Conservation (phyloP, 306 rosid genomes). For the Castanospermum australe region DNA sequence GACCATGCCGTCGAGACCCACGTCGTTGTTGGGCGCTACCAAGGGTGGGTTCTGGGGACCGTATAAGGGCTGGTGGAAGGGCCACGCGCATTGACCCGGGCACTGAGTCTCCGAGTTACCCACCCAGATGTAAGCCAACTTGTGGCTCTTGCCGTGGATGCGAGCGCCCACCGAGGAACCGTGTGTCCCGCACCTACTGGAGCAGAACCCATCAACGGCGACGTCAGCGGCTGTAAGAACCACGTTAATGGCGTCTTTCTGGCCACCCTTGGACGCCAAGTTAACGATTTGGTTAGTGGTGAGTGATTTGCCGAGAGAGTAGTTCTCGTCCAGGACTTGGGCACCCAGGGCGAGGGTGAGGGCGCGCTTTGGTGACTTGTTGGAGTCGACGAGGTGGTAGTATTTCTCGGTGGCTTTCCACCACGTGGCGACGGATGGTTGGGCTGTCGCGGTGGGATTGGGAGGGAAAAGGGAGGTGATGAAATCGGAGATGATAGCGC, state of each 20-base stretch:
- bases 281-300: conserved; percentile 28
- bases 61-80: conserved; percentile 61
- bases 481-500: conserved; percentile 62
- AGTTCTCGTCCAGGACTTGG: conserved; percentile 39
- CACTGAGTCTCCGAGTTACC: conserved; percentile 71
- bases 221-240: conserved; percentile 61
- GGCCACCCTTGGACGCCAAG: conserved; percentile 49
- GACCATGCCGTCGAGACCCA: conserved; percentile 67
- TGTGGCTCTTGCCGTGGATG: conserved; percentile 19
- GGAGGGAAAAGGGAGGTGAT: conserved; percentile 58
- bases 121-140: conserved; percentile 57
- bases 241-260: conserved; percentile 40
- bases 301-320: conserved; percentile 56
- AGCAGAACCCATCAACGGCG: conserved; percentile 54
- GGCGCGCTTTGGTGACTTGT: conserved; percentile 14
- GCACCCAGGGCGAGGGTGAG: conserved; percentile 39
- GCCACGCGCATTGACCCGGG: conserved; percentile 72
- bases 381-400: conserved; percentile 33
- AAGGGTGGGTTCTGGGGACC: conserved; percentile 56
- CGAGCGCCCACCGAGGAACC: conserved; percentile 19
- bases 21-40: conserved; percentile 67
- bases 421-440: conserved; percentile 63
- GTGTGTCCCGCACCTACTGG: conserved; percentile 57
- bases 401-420: conserved; percentile 46
- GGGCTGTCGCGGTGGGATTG: not conserved